These are phyloP conservation scores for Dactylellina parvicollis DNA, from an alignment of 2,329 filamentous ascomycete species.

Conservation along the genomic window DNA sequence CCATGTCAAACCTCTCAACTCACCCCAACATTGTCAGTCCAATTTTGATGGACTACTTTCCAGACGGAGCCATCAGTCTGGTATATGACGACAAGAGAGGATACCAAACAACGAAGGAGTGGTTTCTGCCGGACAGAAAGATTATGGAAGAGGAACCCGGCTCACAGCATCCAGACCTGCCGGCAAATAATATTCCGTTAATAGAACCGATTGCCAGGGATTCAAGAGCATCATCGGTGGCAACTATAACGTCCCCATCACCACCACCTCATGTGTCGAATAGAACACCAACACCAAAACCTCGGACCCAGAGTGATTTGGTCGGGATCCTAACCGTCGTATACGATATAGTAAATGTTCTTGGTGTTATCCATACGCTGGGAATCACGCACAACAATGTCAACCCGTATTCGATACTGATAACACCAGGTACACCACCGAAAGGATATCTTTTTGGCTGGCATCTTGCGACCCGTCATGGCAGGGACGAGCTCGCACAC, in stretches of 20 bases:
- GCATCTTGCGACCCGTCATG: constrained; percentile 58
- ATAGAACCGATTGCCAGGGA: constrained; percentile 30
- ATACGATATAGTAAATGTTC: constrained; percentile 57
- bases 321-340: constrained; percentile 58
- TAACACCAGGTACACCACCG: constrained; percentile 41
- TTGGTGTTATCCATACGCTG: constrained; percentile 56
- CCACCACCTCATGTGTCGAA: constrained; percentile 35
- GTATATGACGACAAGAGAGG: constrained; percentile 56
- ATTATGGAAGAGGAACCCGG: constrained; percentile 46
- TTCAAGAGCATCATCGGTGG: constrained; percentile 36
- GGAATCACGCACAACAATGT: constrained; percentile 58
- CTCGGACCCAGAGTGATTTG: constrained; percentile 57
- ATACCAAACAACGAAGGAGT: constrained; percentile 56
- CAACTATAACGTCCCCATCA: constrained; percentile 24
- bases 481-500: constrained; percentile 56
- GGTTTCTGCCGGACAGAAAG: constrained; percentile 56
- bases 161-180: constrained; percentile 17
- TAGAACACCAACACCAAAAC: constrained; percentile 55
- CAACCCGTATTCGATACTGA: constrained; percentile 57
- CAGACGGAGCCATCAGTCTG: constrained; percentile 57
- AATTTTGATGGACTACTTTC: constrained; percentile 58
- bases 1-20: constrained; percentile 44
- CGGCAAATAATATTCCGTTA: constrained; percentile 8
- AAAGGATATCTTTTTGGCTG: constrained; percentile 57
- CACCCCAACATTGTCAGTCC: constrained; percentile 55